phyloP scores from a whole-genome alignment of 2,329 filamentous ascomycete species.

The Monosporascus sp. region DNA sequence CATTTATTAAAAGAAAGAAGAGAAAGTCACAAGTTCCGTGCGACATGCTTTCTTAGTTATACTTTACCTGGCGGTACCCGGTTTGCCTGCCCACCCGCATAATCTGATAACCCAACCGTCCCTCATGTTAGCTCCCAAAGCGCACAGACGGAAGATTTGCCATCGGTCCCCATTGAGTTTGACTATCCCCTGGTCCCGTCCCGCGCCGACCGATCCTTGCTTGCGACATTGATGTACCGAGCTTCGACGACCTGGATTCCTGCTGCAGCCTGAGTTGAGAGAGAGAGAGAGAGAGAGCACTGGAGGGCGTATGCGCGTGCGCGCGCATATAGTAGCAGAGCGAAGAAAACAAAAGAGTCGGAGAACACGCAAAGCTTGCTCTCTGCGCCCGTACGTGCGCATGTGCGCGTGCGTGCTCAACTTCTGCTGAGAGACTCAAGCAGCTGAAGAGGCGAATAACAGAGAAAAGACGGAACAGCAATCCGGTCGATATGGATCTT shows the following conservation, averaged over 20 bases:
- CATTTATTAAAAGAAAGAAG: neutral
- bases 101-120: neutral
- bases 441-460: too few species aligned
- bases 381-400: too few species aligned
- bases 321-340: neutral
- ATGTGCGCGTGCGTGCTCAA: neutral
- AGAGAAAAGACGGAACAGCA: neutral
- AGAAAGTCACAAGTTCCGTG: neutral
- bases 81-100: neutral
- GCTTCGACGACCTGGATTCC: neutral
- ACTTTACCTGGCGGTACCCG: neutral
- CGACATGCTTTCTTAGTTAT: neutral
- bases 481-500: constrained; percentile 18
- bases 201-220: neutral
- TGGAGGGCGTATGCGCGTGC: neutral
- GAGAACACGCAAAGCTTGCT: neutral
- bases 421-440: neutral
- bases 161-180: neutral
- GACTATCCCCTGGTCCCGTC: neutral
- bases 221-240: neutral
- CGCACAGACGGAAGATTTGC: neutral
- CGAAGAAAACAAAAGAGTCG: constrained; percentile 4
- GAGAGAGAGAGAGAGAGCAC: neutral
- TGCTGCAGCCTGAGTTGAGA: neutral
- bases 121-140: neutral